A percentile compares a stretch with the other conserved stretches of the same genome.
Conservation (phyloP, 2,329 filamentous ascomycete species). For the Fusarium decemcellulare region DNA sequence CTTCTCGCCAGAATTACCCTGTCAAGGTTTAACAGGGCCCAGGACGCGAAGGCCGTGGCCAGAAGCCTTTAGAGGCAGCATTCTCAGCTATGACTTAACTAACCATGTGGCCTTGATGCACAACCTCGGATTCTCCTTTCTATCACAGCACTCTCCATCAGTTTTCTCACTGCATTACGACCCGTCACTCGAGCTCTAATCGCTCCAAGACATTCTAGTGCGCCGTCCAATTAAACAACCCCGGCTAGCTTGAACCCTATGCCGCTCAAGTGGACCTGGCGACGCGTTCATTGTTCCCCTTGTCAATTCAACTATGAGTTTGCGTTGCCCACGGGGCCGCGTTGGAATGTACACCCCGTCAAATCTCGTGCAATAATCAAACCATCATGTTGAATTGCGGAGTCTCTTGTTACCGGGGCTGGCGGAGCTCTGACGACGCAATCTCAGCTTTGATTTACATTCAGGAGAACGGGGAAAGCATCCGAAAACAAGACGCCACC, state of each 20-base stretch:
- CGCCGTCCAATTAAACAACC: conserved; percentile 5
- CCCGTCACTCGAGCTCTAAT: not conserved
- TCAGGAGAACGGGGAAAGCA: not conserved
- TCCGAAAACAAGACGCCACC: not conserved
- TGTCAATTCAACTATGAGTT: not conserved
- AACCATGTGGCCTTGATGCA: no score
- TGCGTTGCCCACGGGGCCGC: no score
- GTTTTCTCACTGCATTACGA: no score
- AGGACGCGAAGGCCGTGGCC: no score
- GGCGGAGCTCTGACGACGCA: not conserved
- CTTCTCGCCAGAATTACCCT: no score
- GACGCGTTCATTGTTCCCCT: conserved; percentile 3
- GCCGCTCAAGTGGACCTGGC: conserved; percentile 2
- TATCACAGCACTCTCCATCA: no score
- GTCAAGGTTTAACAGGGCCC: no score
- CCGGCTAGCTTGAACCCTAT: conserved; percentile 1
- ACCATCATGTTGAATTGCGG: not conserved
- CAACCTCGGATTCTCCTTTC: no score
- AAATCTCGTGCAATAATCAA: not conserved
- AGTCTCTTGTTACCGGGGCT: not conserved
- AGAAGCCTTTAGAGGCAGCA: no score
- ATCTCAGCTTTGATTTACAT: conserved; percentile 5
- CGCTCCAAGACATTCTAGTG: not conserved
- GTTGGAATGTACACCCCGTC: no score
- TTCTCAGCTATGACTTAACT: no score